Base-by-base conservation (phyloP, 305 asterid genomes). In the Withania somnifera region DNA sequence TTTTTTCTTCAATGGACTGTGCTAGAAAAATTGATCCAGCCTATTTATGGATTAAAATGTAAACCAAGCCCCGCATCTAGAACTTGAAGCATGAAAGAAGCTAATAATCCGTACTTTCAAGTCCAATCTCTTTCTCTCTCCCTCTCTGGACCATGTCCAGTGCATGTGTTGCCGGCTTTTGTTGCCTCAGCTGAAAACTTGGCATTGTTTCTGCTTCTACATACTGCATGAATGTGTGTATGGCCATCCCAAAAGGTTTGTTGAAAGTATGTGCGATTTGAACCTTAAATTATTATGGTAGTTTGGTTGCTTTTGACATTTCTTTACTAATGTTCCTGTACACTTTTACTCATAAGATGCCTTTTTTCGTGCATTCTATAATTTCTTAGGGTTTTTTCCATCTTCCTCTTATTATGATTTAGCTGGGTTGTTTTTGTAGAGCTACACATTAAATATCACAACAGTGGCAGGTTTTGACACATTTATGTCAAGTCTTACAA, bases 401-500 rank as follows among this genome's bases (percentile, higher is more conserved):
- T 73, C 40, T 64, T 64, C 42, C 73, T 30, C 56, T 71, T 71
- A 45, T 71, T 71, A 38, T 84, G 71, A 69, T 51, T 85, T 88
- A 28, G 87, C 83, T 69, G 28, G 24, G 54, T 83, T 66, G 78
- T 79, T 66, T 77, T 86, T 87, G 34, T 91, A 96, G 99, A 96
- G 98, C 94, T 96, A 89, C 84, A 96, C 99, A 52, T 86, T 94
- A 88, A 96, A 96, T 92, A 94, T 96, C 82, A 93, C 99, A 79
- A 96, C 98, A n/a, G 94, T 96, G 77, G 93, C 90, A 87, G 99
- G 99, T 54, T 96, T 96, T 86, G 99, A 93, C 83, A 96, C 97
- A 78, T 96, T 96, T 85, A 85, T 91, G 91, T 88, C 95, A 78
- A 96, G 97, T 86, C 97, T 96, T 57, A 90, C 78, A 86, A 87